phyloP scores from a whole-genome alignment of 106 monocot genomes.

The Apostasia ramifera region DNA sequence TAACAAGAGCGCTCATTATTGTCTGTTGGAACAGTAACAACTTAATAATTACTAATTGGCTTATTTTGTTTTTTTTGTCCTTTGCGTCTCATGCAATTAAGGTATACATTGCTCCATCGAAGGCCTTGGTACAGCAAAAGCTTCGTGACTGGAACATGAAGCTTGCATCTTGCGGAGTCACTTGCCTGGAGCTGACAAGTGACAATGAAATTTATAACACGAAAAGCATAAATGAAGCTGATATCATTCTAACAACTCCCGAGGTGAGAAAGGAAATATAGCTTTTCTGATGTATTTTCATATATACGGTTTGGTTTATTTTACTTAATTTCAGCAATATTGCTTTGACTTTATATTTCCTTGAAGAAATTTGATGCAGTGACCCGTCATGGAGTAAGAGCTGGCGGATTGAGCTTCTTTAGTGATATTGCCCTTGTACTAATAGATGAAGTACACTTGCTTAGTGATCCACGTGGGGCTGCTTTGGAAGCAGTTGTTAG shows the following conservation, averaged over 20 bases:
- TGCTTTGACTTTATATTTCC: conserved; percentile 4
- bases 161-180: conserved; percentile 59
- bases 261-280: conserved; percentile 40
- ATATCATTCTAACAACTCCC: conserved; percentile 88
- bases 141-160: conserved; percentile 91
- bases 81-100: conserved; percentile 13
- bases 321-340: background rate
- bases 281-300: background rate
- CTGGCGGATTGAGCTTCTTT: conserved; percentile 86
- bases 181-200: conserved; percentile 90
- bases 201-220: conserved; percentile 68
- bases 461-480: conserved; percentile 91
- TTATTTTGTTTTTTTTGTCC: conserved; percentile 2
- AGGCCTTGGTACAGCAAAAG: conserved; percentile 95
- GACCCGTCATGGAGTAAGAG: conserved; percentile 70
- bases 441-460: conserved; percentile 94
- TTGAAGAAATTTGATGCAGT: conserved; percentile 92
- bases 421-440: conserved; percentile 91
- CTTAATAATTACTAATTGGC: background rate
- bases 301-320: background rate
- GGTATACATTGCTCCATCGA: conserved; percentile 96
- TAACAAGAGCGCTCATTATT: background rate
- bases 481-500: conserved; percentile 91
- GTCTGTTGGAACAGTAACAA: background rate
- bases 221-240: conserved; percentile 73